phyloP scores from a whole-genome alignment of 2,329 filamentous ascomycete genomes.

The Botrytis aclada region DNA sequence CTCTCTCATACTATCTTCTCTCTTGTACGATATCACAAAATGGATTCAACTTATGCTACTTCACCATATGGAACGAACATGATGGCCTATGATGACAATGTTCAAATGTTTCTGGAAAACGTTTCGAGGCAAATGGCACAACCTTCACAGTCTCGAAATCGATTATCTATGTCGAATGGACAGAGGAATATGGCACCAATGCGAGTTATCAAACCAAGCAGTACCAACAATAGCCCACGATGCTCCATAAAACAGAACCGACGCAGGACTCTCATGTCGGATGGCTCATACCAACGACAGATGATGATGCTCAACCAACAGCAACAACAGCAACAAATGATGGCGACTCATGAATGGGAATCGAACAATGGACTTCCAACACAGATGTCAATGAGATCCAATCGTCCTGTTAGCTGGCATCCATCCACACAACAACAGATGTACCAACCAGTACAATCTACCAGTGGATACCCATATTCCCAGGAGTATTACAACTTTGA shows the following conservation, averaged over 20 bases:
- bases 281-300: slow-evolving; percentile 38
- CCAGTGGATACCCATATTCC: slow-evolving; percentile 42
- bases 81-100: slow-evolving; percentile 38
- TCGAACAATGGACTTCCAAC: slow-evolving; percentile 37
- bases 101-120: slow-evolving; percentile 50
- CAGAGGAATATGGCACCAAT: slow-evolving; percentile 50
- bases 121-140: slow-evolving; percentile 50
- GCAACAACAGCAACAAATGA: slow-evolving; percentile 37
- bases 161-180: slow-evolving; percentile 47
- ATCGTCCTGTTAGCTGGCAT: slow-evolving; percentile 73
- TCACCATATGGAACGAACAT: slow-evolving; percentile 26
- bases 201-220: slow-evolving; percentile 63
- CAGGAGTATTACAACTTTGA: slow-evolving; percentile 29
- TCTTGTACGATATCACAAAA: slow-evolving; percentile 23
- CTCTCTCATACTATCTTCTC: slow-evolving; percentile 4
- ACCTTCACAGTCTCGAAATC: slow-evolving; percentile 47
- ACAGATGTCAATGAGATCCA: slow-evolving; percentile 37
- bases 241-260: slow-evolving; percentile 48
- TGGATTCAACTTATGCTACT: slow-evolving; percentile 30
- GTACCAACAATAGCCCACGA: slow-evolving; percentile 67
- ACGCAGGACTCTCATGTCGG: slow-evolving; percentile 56
- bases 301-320: slow-evolving; percentile 37
- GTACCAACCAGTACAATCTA: slow-evolving; percentile 38
- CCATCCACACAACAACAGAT: slow-evolving; percentile 53
- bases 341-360: slow-evolving; percentile 46